These are phyloP conservation scores for Cokeromyces recurvatus DNA, from an alignment of 371 early-diverging fungal genomes.

Conservation along the genomic window DNA sequence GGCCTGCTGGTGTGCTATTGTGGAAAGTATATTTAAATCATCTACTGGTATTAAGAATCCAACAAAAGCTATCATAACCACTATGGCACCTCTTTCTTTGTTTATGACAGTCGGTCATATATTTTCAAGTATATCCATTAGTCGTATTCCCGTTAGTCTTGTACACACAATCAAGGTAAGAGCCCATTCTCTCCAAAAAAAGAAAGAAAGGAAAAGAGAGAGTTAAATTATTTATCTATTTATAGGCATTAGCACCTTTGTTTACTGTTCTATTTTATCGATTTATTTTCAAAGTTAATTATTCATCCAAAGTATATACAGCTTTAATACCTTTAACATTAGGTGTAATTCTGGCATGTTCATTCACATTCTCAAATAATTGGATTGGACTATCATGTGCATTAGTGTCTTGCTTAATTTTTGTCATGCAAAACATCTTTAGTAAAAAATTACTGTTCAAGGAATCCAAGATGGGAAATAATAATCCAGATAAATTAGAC, in stretches of 20 bases:
- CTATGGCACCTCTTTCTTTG: slow-evolving; percentile 64
- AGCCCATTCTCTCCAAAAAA: no score
- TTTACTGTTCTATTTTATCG: slow-evolving; percentile 82
- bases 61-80: slow-evolving; percentile 48
- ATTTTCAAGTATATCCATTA: slow-evolving; percentile 71
- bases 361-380: slow-evolving; percentile 47
- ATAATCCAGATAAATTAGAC: slow-evolving; percentile 43
- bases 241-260: slow-evolving; percentile 79
- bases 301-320: slow-evolving; percentile 65
- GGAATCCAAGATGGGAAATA: slow-evolving; percentile 21
- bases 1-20: slow-evolving; percentile 43
- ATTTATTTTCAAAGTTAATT: slow-evolving; percentile 59
- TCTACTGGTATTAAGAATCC: slow-evolving; percentile 49
- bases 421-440: slow-evolving; percentile 81
- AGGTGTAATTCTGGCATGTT: slow-evolving; percentile 72
- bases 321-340: slow-evolving; percentile 75
- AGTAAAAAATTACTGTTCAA: slow-evolving; percentile 73
- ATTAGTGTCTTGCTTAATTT: slow-evolving; percentile 69
- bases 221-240: neutral
- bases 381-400: slow-evolving; percentile 71
- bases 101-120: slow-evolving; percentile 87
- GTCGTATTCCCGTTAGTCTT: slow-evolving; percentile 74
- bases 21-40: slow-evolving; percentile 31
- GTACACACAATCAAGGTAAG: slow-evolving; percentile 89
- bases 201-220: neutral